Evolutionary conservation across 2,329 filamentous ascomycete genomes (phyloP).

Genomic region (Talaromyces marneffei): DNA sequence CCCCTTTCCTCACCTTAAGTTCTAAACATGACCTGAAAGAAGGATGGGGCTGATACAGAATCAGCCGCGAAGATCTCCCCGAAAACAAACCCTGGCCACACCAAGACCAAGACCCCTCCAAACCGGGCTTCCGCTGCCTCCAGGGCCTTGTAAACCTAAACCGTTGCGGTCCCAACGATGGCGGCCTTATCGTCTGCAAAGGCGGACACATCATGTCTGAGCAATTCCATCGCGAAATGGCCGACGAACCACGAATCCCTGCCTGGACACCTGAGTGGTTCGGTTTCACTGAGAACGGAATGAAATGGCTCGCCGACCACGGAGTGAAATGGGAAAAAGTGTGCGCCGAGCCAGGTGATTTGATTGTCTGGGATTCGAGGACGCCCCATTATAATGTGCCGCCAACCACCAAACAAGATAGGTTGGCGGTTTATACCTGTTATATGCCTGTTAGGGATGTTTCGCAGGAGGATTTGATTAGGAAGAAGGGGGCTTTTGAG

Average conservation of each 20-base stretch:
- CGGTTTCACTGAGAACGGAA: constrained; percentile 38
- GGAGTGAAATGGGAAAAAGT: constrained; percentile 39
- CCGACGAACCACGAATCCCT: constrained; percentile 17
- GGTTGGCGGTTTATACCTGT: constrained; percentile 33
- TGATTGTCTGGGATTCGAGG: constrained; percentile 45
- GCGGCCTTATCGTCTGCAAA: constrained; percentile 41
- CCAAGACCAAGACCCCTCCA: constrained; percentile 35
- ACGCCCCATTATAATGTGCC: constrained; percentile 43
- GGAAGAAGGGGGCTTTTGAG: constrained; percentile 32
- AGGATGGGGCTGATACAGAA: constrained; percentile 3
- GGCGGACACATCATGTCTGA: constrained; percentile 35
- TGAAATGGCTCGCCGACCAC: constrained; percentile 38
- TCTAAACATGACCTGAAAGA: background rate
- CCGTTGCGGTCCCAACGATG: constrained; percentile 41
- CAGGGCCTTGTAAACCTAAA: constrained; percentile 41
- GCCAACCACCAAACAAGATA: constrained; percentile 31
- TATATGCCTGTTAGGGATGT: constrained; percentile 34
- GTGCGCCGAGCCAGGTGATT: constrained; percentile 38
- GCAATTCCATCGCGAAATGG: constrained; percentile 35
- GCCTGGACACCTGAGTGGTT: constrained; percentile 30
- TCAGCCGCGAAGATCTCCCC: constrained; percentile 28
- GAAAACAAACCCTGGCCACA: constrained; percentile 37
- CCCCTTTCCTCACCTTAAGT: background rate
- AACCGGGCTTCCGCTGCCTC: constrained; percentile 31
- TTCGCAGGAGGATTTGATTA: constrained; percentile 26